These are phyloP conservation scores for Coelastrella sp. DNA, from an alignment of 139 green algal genomes.

Conservation along the genomic window DNA sequence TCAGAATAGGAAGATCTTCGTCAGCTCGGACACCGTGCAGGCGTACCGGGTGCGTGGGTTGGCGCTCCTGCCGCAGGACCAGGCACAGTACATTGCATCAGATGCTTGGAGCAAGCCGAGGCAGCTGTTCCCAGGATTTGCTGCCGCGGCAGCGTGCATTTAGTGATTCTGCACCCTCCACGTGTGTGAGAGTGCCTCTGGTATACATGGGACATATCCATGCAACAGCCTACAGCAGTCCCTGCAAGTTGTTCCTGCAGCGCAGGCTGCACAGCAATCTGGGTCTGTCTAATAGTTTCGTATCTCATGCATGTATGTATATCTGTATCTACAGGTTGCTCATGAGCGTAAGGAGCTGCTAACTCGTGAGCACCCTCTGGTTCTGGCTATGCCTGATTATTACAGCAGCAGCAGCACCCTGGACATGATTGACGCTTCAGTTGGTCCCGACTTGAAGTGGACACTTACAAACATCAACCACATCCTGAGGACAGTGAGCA, in stretches of 20 bases:
- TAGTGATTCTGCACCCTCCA: no score
- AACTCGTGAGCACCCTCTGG: background rate
- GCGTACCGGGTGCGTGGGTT: background rate
- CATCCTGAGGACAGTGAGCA: conserved; percentile 7
- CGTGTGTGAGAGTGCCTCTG: no score
- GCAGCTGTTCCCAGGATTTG: no score
- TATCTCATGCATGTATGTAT: background rate
- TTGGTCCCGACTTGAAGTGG: conserved; percentile 12
- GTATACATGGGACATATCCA: no score
- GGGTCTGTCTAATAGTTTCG: no score
- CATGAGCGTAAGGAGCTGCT: conserved; percentile 24
- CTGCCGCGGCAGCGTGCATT: no score
- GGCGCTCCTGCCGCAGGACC: no score
- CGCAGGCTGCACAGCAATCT: no score
- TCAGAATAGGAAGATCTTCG: background rate
- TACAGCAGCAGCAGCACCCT: conserved; percentile 1
- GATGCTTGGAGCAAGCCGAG: no score
- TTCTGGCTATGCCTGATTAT: conserved; percentile 3
- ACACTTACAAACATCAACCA: conserved; percentile 31
- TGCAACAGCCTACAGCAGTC: no score
- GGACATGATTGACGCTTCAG: conserved; percentile 18
- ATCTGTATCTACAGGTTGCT: background rate
- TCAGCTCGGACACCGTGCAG: background rate
- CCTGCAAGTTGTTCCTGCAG: no score
- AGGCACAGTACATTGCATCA: no score